Evolutionary conservation across 148 eudicot genomes (phyloP), one percentile per base, ranked within the genome.

Genomic region (Drosera capensis): DNA sequence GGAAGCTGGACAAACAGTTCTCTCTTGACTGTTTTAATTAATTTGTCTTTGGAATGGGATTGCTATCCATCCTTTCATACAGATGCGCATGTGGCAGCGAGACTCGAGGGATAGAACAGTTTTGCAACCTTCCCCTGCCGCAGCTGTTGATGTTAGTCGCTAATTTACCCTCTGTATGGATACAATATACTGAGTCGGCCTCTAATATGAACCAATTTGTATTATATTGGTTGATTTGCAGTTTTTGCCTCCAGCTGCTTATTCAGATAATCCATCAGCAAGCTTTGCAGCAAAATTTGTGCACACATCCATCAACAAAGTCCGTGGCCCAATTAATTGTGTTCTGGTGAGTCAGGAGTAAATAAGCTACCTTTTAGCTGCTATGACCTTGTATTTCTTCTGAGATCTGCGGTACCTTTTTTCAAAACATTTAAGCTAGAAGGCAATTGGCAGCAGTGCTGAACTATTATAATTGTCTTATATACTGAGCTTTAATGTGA

Each of bases 251-350:
- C 48, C 93, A 11, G 81, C 58, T 49, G 97, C 84, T 66, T 88
- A 83, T 68, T 58, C 74, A 40, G 95, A 88, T 52, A 88, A 88
- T 60, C 97, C 97, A 60, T 88, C 94, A 23, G 84, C 97, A 52
- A 88, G 94, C 67, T 88, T 80, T 68, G 77, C 97, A 8, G 78
- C 93, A 15, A 88, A 88, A 71, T 84, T 78, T 64, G 97, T 88
- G 46, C 97, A 88, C 49, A 80, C 97, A 51, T 88, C 97, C 55
- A 47, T 84, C 31, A 88, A 88, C 69, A 88, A 88, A 71, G 80
- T 80, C 41, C 77, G 97, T 13, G 77, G 97, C 64, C 75, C 96
- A 50, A 88, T 88, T 53, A 83, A 88, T 68, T 71, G 97, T 60
- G 97, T 88, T 56, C 63, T 88, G 78, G 94, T 88, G 57, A 75